Base-by-base conservation (phyloP, 371 early-diverging fungal species). In the Circinella umbellata region DNA sequence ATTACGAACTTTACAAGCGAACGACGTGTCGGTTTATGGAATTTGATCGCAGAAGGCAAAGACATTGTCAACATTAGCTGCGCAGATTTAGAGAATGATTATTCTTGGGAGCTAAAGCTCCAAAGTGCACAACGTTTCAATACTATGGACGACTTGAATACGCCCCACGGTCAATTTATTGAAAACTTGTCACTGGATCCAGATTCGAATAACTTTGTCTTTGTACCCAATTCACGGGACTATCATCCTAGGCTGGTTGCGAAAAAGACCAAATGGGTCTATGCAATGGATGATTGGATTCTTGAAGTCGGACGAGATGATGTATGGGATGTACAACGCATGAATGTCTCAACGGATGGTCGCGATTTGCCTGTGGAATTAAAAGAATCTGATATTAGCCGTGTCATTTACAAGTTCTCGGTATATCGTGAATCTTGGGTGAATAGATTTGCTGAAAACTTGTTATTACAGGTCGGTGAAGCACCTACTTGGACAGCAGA, bases 81-180 rank as follows among this genome's bases (percentile, higher is more conserved):
- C 18, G 70, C 66, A 0, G 71, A 78, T 49, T 37, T 80, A n/a
- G 81, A 85, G 34, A 63, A 73, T 17, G 67, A 78, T 17, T 85
- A 85, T 39, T 79, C 82, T 0, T 85, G 85, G 85, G 82, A 85
- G 34, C 59, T 76, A 34, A 76, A 69, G 49, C 54, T 85, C 0
- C 75, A 85, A 42, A 71, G 67, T 11, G 82, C 81, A 11, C 76
- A 74, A 38, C 73, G 74, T 0, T 10, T 85, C 2, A 70, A 73
- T 9, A 66, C 74, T 35, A 72, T 77, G 18, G 73, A 70, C 17
- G 71, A 78, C 14, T 72, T 66, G 14, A 63, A 77, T 36, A 77
- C 83, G 0, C 85, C 85, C 4, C 85, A 85, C n/a, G 75, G 76
- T 36, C 70, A 77, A 36, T 79, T 85, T 64, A 73, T 71, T 2